Percentiles rank a stretch among this genome's conserved stretches.
Conservation (phyloP, 2,329 filamentous ascomycete species). For the Stagonosporopsis rhizophila region DNA sequence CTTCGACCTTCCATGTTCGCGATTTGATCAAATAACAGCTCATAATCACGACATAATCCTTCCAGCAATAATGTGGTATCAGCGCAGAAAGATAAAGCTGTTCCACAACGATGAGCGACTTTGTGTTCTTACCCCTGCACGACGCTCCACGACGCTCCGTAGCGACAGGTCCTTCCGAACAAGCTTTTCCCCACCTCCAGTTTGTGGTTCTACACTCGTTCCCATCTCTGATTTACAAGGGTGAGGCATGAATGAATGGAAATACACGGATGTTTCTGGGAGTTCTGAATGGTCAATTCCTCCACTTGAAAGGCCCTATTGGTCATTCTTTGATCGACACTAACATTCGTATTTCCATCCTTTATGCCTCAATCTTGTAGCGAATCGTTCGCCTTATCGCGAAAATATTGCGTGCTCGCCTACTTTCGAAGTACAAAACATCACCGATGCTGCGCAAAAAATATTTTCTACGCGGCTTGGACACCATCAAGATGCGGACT, state of each 20-base stretch:
- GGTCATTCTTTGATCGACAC: no score
- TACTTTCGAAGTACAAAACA: neutral
- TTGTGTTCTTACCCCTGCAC: slow-evolving; percentile 3
- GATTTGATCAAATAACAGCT: neutral
- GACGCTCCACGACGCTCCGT: slow-evolving; percentile 2
- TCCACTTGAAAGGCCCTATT: no score
- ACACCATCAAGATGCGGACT: slow-evolving; percentile 1
- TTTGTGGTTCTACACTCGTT: neutral
- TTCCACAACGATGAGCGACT: neutral
- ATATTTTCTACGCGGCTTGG: neutral
- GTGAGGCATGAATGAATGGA: no score
- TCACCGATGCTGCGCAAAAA: neutral
- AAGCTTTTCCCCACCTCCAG: slow-evolving; percentile 17
- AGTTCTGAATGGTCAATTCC: no score
- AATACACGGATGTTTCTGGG: no score
- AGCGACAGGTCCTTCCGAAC: slow-evolving; percentile 12
- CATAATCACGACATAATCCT: slow-evolving; percentile 13
- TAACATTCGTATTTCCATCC: no score
- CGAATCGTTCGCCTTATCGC: slow-evolving; percentile 2
- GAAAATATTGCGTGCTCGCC: slow-evolving; percentile 11
- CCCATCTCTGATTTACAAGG: slow-evolving; percentile 7
- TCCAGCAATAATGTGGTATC: slow-evolving; percentile 1
- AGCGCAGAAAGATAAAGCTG: neutral
- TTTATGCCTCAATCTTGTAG: no score
- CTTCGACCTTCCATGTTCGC: neutral